Base-by-base conservation (phyloP, 441 rosid species). In the Croton setiger region DNA sequence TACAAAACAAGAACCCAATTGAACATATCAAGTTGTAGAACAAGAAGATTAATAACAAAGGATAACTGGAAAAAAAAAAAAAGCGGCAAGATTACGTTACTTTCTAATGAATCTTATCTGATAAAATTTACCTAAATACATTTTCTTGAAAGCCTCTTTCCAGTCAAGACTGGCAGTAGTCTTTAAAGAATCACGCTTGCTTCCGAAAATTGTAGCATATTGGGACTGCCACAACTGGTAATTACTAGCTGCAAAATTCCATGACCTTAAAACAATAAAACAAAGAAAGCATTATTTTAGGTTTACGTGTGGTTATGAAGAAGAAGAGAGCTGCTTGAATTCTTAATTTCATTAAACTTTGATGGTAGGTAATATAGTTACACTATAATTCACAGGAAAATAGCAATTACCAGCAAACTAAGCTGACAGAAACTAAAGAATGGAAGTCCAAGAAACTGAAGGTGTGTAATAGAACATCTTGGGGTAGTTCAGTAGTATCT, bases 211-310 rank as follows among this genome's bases (percentile, higher is more conserved):
- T 61, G 39, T 69, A 61, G 71, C 75, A 81, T 76, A 94, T 3
- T 76, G 84, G 39, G 77, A 80, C 70, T 68, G 79, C 95, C 97
- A 91, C 37, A 89, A 74, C 63, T 81, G 76, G 75, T 78, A 80
- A 68, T 83, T 88, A 70, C 64, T 67, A 18, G 92, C 86, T 17
- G 92, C 92, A 54, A 79, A 77, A 79, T 84, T 85, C 97, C 98
- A 91, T 20, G 91, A 85, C 85, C 98, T 90, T 76, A 80, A 79
- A 20, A 80, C 23, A 60, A 63, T 35, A 74, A 39, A 14, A 44
- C 13, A 48, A 74, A 12, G 57, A 59, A 27, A 53, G 39, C 4
- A 54, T 44, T 52, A 61, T 52, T 49, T 27, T 20, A 57, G 51
- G 17, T 37, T 37, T 37, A 37, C 7, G 41, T 8, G 13, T 45